phyloP scores from a whole-genome alignment of 768 basidiomycete species.

The Tylopilus sp. region DNA sequence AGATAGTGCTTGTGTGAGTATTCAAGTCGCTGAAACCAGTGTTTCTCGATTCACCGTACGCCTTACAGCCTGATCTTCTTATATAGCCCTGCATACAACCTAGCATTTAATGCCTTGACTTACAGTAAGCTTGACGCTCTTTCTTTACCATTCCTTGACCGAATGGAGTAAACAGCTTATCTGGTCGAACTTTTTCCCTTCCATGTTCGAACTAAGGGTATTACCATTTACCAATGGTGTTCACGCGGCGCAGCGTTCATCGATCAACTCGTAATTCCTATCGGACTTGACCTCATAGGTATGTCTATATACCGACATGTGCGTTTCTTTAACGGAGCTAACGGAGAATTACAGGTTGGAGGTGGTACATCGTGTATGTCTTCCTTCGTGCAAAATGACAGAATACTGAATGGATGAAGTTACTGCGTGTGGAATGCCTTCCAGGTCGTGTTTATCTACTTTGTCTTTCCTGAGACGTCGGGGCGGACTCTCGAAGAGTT shows the following conservation, averaged over 20 bases:
- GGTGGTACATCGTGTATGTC: constrained; percentile 7
- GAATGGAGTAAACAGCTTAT: constrained; percentile 41
- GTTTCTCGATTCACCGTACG: not conserved
- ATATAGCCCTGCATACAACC: constrained; percentile 1
- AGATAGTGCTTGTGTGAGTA: constrained; percentile 12
- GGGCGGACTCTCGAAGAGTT: constrained; percentile 18
- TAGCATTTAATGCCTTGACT: not conserved
- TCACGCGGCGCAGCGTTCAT: constrained; percentile 35
- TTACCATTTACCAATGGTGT: constrained; percentile 60
- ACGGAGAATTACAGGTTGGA: not conserved
- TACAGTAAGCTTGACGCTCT: not conserved
- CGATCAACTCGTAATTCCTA: constrained; percentile 14
- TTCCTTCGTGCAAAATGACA: not conserved
- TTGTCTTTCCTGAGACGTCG: constrained; percentile 17
- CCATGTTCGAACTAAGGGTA: constrained; percentile 57
- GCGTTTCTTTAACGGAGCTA: not conserved
- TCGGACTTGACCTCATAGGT: constrained; percentile 13
- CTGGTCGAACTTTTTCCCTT: constrained; percentile 69
- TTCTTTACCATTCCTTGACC: not conserved
- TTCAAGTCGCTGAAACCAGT: not conserved
- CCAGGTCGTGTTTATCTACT: constrained; percentile 13
- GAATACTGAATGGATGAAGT: not conserved
- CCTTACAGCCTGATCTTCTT: constrained; percentile 14
- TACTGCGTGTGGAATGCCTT: constrained; percentile 17
- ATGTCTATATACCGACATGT: too few relatives aligned